Conservation (phyloP, 1,284 basidiomycete species). For the Sporisorium graminicola region DNA sequence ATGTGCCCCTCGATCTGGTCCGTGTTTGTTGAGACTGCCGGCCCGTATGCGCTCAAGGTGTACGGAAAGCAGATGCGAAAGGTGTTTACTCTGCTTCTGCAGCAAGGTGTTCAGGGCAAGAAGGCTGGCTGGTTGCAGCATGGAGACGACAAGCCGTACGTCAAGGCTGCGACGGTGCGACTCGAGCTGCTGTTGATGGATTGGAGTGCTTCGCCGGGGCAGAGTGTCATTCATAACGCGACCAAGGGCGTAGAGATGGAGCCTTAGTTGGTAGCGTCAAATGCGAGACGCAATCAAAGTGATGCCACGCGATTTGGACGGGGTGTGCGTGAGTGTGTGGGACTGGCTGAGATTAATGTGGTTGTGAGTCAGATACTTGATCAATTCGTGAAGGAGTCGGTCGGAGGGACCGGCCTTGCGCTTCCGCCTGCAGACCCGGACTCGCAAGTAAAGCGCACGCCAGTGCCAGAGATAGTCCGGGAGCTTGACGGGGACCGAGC, state of each 20-base stretch:
- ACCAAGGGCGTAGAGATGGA: slow-evolving; percentile 51
- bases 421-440: too few species aligned
- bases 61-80: slow-evolving; percentile 64
- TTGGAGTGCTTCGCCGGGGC: slow-evolving; percentile 44
- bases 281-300: background rate
- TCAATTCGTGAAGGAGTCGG: too few species aligned
- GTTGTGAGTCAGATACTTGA: too few species aligned
- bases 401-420: too few species aligned
- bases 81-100: slow-evolving; percentile 52
- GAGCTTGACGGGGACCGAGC: too few species aligned
- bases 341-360: background rate
- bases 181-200: slow-evolving; percentile 68
- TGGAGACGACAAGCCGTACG: slow-evolving; percentile 39
- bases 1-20: slow-evolving; percentile 63
- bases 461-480: too few species aligned
- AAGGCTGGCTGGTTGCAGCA: slow-evolving; percentile 51
- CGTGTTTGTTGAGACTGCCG: slow-evolving; percentile 63
- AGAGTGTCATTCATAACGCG: slow-evolving; percentile 24
- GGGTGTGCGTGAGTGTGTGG: too few species aligned
- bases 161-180: slow-evolving; percentile 59
- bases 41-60: slow-evolving; percentile 29
- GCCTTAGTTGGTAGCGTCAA: slow-evolving; percentile 7
- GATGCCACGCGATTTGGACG: background rate
- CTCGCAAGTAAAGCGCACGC: too few species aligned
- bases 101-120: slow-evolving; percentile 48